Base-by-base conservation (phyloP, 768 basidiomycete species). In the Pulveroboletus sp. region DNA sequence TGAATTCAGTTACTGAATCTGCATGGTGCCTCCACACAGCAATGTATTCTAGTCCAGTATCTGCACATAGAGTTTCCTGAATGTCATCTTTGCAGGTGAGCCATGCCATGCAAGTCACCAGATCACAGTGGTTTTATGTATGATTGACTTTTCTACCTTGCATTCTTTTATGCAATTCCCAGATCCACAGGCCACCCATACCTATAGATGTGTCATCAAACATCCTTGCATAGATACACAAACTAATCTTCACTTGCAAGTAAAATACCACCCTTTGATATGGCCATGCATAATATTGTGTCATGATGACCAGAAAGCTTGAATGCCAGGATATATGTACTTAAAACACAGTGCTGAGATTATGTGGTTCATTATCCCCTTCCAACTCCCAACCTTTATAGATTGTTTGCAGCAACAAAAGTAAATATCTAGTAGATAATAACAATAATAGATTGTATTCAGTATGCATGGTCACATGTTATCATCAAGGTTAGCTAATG, bases 31-130 rank as follows among this genome's bases (percentile, higher is more conserved):
- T 35, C 51, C 45, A 53, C 14, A 53, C 11, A 3, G 30, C 22
- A 6, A 53, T 19, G 16, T 48, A 53, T 32, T 47, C 47, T 2
- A 53, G 51, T 16, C 51, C 51, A 6, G 51, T 53, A 9, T 47
- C 41, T 14, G 27, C 48, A 22, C 51, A 53, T 5, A 53, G 35
- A 19, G 35, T 53, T 23, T 53, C 35, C 1, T 26, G 5, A 17
- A 5, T 1, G 10, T 37, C 40, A 14, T 45, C 47, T 19, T 53
- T 42, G 24, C 12, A 24, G 29, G 40, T 44, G 8, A 53, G 22
- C 47, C 51, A 53, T 20, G 27, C 8, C 24, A 43, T 13, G n/a
- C 47, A 48, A 12, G 51, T 53, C 29, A 53, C 31, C 1, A 42
- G 51, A 27, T 53, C 42, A 14, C 14, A n/a, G 19, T 34, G 24